Percentiles rank a stretch among this genome's conserved stretches.
Evolutionary conservation across 129 eudicot genomes (phyloP).

Genomic region (sunflower (Helianthus annuus)): DNA sequence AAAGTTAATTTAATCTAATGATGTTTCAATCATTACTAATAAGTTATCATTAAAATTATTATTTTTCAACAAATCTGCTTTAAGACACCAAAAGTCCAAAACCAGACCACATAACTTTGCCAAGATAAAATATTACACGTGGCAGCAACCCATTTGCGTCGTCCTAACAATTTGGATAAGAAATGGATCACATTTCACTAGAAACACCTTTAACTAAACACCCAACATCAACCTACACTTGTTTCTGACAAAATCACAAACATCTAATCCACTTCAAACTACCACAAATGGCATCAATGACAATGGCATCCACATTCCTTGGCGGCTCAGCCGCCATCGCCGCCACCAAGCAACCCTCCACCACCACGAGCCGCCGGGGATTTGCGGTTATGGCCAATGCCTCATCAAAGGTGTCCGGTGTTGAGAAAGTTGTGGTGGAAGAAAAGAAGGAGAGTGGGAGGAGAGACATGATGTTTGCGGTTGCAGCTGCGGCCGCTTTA

Average conservation of each 20-base stretch:
- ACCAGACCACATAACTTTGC: neutral
- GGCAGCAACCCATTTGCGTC: conserved; percentile 47
- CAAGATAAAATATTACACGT: conserved; percentile 49
- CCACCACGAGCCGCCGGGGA: conserved; percentile 47
- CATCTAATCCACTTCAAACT: neutral
- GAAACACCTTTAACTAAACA: neutral
- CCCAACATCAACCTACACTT: neutral
- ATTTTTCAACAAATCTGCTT: no score
- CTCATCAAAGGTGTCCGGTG: conserved; percentile 35
- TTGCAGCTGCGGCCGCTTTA: conserved; percentile 62
- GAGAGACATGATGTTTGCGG: conserved; percentile 74
- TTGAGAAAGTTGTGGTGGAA: conserved; percentile 31
- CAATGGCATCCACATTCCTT: conserved; percentile 71
- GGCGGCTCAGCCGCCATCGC: conserved; percentile 49
- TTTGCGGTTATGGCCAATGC: conserved; percentile 49
- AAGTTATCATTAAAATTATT: no score
- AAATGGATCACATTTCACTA: conserved; percentile 41
- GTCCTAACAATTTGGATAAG: conserved; percentile 41
- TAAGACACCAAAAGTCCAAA: neutral
- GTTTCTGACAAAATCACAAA: neutral
- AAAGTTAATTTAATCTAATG: no score
- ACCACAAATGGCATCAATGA: conserved; percentile 40
- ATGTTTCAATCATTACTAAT: no score
- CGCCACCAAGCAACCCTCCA: conserved; percentile 40
- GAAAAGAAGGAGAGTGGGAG: conserved; percentile 41